phyloP scores from a whole-genome alignment of 345 rosid species.

The Populus alba region DNA sequence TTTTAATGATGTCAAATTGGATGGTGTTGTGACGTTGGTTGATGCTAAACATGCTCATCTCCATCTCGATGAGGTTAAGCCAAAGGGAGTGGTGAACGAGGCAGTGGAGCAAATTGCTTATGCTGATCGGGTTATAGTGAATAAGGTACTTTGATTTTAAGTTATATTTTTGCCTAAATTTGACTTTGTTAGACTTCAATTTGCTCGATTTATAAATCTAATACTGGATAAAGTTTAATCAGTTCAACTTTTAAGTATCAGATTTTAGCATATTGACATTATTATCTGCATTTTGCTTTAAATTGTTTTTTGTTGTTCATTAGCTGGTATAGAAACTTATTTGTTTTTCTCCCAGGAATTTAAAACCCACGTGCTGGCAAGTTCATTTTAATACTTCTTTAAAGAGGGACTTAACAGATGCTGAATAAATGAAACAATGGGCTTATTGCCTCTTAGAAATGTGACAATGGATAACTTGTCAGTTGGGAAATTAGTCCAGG shows the following conservation, averaged over 20 bases:
- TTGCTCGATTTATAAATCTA: background rate
- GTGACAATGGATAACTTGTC: background rate
- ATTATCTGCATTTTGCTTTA: background rate
- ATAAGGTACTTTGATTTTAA: conserved; percentile 50
- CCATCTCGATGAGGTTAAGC: conserved; percentile 84
- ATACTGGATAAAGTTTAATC: background rate
- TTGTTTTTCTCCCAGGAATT: background rate
- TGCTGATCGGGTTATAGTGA: conserved; percentile 85
- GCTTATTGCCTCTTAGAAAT: background rate
- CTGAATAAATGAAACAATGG: conserved; percentile 1
- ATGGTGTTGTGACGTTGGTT: conserved; percentile 89
- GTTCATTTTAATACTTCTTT: background rate
- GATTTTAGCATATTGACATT: background rate
- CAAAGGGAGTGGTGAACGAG: conserved; percentile 91
- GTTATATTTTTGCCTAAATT: background rate
- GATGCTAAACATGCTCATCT: conserved; percentile 91
- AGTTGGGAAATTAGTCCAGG: background rate
- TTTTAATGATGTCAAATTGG: conserved; percentile 87
- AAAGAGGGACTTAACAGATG: background rate
- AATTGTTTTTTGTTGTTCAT: background rate
- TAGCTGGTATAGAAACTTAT: background rate
- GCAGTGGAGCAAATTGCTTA: conserved; percentile 97
- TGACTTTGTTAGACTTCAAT: background rate
- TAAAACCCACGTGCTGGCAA: background rate
- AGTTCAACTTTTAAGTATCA: background rate